A percentile compares a stretch with the other conserved stretches of the same genome.
These are phyloP conservation scores for Phytophthora agathidicida DNA, from an alignment of 352 stramenopile genomes.

Conservation along the genomic window DNA sequence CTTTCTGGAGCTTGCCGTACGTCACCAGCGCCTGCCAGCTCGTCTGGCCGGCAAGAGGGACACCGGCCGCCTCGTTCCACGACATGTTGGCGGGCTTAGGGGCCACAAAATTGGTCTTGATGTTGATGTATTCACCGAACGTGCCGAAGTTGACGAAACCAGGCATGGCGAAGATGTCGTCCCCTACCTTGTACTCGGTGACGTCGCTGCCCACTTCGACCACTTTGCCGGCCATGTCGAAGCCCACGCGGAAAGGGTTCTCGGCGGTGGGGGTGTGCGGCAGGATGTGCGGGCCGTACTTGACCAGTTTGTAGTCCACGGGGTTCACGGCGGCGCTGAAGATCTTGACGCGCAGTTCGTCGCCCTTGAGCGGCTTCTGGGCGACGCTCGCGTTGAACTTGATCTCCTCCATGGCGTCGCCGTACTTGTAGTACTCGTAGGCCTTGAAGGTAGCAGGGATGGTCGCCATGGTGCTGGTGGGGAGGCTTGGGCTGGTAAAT, in stretches of 20 bases:
- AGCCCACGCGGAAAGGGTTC: conserved; percentile 23
- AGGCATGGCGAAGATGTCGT: conserved; percentile 36
- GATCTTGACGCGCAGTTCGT: conserved; percentile 32
- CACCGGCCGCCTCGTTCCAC: conserved; percentile 41
- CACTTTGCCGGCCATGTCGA: conserved; percentile 31
- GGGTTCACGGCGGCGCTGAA: conserved; percentile 38
- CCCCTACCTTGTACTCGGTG: conserved; percentile 31
- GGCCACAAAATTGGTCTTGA: conserved; percentile 30
- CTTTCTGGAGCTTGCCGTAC: conserved; percentile 31
- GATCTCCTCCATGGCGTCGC: conserved; percentile 19
- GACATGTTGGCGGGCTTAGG: conserved; percentile 45
- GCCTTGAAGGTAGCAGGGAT: conserved; percentile 30
- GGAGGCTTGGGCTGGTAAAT: background rate
- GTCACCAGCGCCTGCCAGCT: conserved; percentile 39
- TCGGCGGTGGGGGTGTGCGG: conserved; percentile 7
- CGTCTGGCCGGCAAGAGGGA: conserved; percentile 35
- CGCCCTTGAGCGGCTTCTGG: conserved; percentile 14
- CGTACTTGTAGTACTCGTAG: conserved; percentile 26
- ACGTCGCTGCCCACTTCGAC: conserved; percentile 38
- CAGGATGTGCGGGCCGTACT: conserved; percentile 12
- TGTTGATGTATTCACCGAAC: conserved; percentile 49
- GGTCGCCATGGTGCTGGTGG: conserved; percentile 5
- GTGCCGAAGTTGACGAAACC: conserved; percentile 10
- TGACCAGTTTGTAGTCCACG: conserved; percentile 36
- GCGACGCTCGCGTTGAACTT: conserved; percentile 23